These are phyloP conservation scores for Aspergillus baeticus DNA, from an alignment of 495 filamentous ascomycete species.

Conservation along the genomic window DNA sequence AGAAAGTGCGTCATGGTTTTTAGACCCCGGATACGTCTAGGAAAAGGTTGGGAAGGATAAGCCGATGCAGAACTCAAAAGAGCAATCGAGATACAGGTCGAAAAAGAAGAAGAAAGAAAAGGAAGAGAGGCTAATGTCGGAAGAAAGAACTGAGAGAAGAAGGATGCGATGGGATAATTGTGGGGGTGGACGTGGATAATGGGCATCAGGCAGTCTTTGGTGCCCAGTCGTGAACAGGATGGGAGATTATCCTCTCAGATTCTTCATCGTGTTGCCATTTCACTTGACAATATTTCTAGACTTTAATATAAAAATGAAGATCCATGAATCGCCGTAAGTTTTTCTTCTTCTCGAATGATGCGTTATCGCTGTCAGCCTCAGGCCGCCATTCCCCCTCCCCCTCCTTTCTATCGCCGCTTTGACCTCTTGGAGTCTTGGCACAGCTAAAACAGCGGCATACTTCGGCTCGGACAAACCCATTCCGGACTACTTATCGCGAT, in stretches of 20 bases:
- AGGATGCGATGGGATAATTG: background rate
- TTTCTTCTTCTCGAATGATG: background rate
- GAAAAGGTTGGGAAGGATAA: background rate
- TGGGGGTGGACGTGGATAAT: background rate
- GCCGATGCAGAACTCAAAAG: slow-evolving; percentile 3
- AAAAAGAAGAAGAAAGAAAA: slow-evolving; percentile 14
- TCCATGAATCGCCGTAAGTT: background rate
- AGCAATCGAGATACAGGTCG: slow-evolving; percentile 5
- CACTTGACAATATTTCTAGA: slow-evolving; percentile 1
- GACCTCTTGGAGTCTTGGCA: background rate
- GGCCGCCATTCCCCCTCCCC: slow-evolving; percentile 19
- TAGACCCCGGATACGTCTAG: slow-evolving; percentile 20
- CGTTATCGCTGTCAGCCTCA: slow-evolving; percentile 11
- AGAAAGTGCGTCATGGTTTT: slow-evolving; percentile 46
- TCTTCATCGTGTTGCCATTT: slow-evolving; percentile 6
- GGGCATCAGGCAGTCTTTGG: slow-evolving; percentile 11
- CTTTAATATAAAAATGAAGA: background rate
- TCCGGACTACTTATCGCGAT: background rate
- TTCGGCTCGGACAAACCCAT: slow-evolving; percentile 3
- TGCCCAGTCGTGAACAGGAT: slow-evolving; percentile 4
- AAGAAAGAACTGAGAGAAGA: slow-evolving; percentile 9
- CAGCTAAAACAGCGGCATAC: slow-evolving; percentile 20
- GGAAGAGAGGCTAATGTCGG: background rate
- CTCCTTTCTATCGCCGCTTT: slow-evolving; percentile 21
- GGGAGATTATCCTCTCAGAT: background rate